phyloP scores from a whole-genome alignment of 1,284 basidiomycete genomes.

The Ustilago xerochloae region DNA sequence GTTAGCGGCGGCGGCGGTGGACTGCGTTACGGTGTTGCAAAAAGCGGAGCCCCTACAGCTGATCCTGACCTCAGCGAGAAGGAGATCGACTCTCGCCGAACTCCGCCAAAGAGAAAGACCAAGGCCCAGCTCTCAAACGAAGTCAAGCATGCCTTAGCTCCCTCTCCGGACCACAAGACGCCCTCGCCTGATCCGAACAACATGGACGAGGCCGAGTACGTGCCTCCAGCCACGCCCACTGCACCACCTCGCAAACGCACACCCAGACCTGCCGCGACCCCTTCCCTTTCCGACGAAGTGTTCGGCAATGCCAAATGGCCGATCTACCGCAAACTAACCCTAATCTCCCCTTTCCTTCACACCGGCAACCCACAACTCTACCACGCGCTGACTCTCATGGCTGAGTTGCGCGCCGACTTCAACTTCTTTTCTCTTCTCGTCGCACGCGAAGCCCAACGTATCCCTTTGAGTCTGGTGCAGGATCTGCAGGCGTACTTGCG shows the following conservation, averaged over 20 bases:
- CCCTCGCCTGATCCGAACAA: neutral
- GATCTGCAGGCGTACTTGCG: constrained; percentile 6
- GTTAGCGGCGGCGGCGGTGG: neutral
- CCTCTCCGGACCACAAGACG: neutral
- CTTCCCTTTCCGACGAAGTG: neutral
- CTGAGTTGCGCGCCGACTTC: constrained; percentile 19
- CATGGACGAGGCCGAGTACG: neutral
- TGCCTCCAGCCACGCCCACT: neutral
- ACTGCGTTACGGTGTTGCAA: no score
- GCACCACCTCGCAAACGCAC: neutral
- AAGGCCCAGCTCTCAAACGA: neutral
- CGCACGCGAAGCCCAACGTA: neutral
- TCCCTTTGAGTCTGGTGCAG: constrained; percentile 9
- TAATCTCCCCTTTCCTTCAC: neutral
- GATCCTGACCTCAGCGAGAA: neutral
- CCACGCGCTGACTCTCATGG: constrained; percentile 18
- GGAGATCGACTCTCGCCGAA: neutral
- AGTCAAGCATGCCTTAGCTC: neutral
- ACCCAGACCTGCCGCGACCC: neutral
- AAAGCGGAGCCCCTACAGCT: neutral
- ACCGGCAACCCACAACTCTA: neutral
- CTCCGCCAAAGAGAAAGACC: neutral
- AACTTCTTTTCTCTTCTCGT: constrained; percentile 23
- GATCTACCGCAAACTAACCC: constrained; percentile 2
- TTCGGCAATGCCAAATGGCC: neutral